These are phyloP conservation scores for Arthrobotrys conoides DNA, from an alignment of 2,329 filamentous ascomycete genomes.

Conservation along the genomic window DNA sequence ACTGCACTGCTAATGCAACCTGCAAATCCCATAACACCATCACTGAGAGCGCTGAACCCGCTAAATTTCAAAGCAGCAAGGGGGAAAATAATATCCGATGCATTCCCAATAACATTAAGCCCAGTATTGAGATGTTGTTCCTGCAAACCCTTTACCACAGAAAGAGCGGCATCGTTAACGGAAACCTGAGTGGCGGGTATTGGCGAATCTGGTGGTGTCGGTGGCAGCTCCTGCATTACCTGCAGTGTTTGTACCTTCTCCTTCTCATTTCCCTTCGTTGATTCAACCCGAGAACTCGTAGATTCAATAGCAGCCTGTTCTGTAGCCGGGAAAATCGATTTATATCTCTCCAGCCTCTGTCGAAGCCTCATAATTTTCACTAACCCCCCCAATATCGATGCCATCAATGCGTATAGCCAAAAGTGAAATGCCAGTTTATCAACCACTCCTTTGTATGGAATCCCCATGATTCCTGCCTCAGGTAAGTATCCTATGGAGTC, in stretches of 20 bases:
- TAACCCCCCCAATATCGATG: slow-evolving; percentile 48
- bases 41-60: slow-evolving; percentile 45
- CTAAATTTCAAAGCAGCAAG: slow-evolving; percentile 52
- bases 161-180: slow-evolving; percentile 40
- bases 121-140: slow-evolving; percentile 42
- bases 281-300: background rate
- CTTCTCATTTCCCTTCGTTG: background rate
- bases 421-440: slow-evolving; percentile 58
- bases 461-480: slow-evolving; percentile 46
- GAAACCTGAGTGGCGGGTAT: slow-evolving; percentile 32
- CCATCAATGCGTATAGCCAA: slow-evolving; percentile 53
- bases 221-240: slow-evolving; percentile 33
- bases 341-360: slow-evolving; percentile 36
- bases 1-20: slow-evolving; percentile 57
- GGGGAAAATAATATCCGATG: slow-evolving; percentile 49
- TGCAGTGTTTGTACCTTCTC: background rate
- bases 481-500: slow-evolving; percentile 55
- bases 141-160: slow-evolving; percentile 40
- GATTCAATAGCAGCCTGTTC: slow-evolving; percentile 16
- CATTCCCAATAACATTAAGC: slow-evolving; percentile 34
- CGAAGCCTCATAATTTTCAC: slow-evolving; percentile 34
- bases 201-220: slow-evolving; percentile 52
- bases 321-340: slow-evolving; percentile 32
- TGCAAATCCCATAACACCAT: slow-evolving; percentile 55
- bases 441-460: slow-evolving; percentile 41